Evolutionary conservation across 768 basidiomycete species (phyloP), one percentile per base, ranked within the genome.

Genomic region (Tricholoma furcatifolium): DNA sequence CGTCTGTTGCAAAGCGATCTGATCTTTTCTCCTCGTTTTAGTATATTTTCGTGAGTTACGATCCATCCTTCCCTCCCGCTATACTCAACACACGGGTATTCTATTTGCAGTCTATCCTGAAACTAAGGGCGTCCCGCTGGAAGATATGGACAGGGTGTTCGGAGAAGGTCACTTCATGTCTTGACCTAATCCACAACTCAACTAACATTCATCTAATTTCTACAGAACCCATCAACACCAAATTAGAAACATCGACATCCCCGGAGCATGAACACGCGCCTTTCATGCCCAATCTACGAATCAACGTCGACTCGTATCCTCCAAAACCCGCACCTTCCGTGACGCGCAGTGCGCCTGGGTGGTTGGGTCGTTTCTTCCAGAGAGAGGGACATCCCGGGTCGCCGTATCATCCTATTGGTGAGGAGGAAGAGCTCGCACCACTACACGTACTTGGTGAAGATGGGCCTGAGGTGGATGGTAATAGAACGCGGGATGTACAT

Each of bases 111-210:
- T 91, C 53, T 91, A 91, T 65, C 91, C 91, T 0, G 89, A 93
- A 69, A 92, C 91, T 11, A 92, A 83, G 72, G 89, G 91, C 2
- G 83, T 93, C 2, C 87, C 91, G 0, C 69, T 94, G 47, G 93
- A 95, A 72, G 91, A 94, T 64, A 91, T 95, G 85, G 92, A 93
- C 63, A 82, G 78, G 23, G 83, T 93, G 11, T 95, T 94, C 68
- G 88, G 91, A 46, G 91, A 94, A 84, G 88, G 88, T 85, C 48
- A n/a, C n/a, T n/a, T 10, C 20, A 11, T 49, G 14, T 9, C 1
- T 4, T 12, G 21, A 9, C 35, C 7, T 18, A 34, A 38, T 23
- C 32, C 15, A 3, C 12, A 4, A 5, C 36, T 5, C 6, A n/a
- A 31, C 24, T 2, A 14, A 32, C 8, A 34, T 17, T 17, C 46